Conservation (phyloP, 1,284 basidiomycete genomes). For the Inonotus hispidus region DNA sequence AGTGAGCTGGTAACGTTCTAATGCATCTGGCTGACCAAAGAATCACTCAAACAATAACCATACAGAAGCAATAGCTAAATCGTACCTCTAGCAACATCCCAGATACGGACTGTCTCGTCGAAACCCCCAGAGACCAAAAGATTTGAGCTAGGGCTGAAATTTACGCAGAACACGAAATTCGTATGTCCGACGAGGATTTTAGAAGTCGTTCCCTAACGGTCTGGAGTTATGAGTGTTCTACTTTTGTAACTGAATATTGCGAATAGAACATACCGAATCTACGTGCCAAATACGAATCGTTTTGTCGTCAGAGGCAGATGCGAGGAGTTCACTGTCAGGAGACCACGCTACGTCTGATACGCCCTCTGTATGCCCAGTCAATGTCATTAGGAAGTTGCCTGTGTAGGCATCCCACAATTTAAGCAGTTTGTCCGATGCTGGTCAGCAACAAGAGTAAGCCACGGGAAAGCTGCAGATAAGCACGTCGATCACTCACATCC, state of each 20-base stretch:
- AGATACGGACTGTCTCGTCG: slow-evolving; percentile 92
- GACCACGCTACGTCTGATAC: slow-evolving; percentile 90
- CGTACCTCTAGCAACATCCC: slow-evolving; percentile 90
- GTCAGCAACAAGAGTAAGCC: slow-evolving; percentile 26
- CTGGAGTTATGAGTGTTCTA: slow-evolving; percentile 3
- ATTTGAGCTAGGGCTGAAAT: slow-evolving; percentile 86
- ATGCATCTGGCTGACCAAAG: slow-evolving; percentile 59
- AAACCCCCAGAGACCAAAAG: slow-evolving; percentile 89
- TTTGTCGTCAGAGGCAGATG: slow-evolving; percentile 89
- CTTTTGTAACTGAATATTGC: background rate
- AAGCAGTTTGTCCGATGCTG: slow-evolving; percentile 75
- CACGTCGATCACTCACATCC: slow-evolving; percentile 47
- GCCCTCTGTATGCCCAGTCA: slow-evolving; percentile 71
- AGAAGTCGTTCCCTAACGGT: slow-evolving; percentile 46
- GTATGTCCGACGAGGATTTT: slow-evolving; percentile 80
- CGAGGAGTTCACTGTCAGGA: slow-evolving; percentile 71
- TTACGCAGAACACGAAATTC: slow-evolving; percentile 89
- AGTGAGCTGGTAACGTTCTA: slow-evolving; percentile 88
- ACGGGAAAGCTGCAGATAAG: background rate
- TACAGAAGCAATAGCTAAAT: background rate
- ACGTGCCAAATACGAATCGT: slow-evolving; percentile 79
- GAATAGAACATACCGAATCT: slow-evolving; percentile 45
- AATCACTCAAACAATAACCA: background rate
- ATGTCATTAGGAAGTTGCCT: slow-evolving; percentile 66
- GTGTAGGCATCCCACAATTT: slow-evolving; percentile 73